These are phyloP conservation scores for Fomitopsis pulvina DNA, from an alignment of 768 basidiomycete species.

Conservation along the genomic window DNA sequence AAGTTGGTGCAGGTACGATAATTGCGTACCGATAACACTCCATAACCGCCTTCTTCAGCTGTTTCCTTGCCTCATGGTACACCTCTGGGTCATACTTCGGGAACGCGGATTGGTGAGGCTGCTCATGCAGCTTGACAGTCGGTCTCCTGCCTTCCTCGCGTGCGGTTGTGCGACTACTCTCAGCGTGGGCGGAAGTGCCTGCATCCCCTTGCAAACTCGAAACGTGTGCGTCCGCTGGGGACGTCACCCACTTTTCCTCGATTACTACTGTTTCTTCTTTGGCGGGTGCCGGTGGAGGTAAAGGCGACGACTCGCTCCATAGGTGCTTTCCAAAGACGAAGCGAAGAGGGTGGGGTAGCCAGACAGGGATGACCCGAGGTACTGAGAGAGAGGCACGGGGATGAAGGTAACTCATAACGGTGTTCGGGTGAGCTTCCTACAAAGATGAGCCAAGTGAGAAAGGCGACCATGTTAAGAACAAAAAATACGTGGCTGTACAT, in stretches of 20 bases:
- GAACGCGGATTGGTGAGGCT: not conserved
- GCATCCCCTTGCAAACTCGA: too few species aligned
- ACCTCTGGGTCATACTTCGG: constrained; percentile 53
- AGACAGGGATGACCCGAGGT: not conserved
- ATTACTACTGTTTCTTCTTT: too few species aligned
- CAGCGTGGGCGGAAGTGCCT: too few species aligned
- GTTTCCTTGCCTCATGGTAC: constrained; percentile 80
- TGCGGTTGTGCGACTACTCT: too few species aligned
- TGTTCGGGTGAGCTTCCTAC: constrained; percentile 12
- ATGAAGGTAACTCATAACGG: not conserved
- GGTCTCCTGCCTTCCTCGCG: not conserved
- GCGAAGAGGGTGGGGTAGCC: not conserved
- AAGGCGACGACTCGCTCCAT: too few species aligned
- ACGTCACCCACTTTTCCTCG: too few species aligned
- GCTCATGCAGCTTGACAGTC: not conserved
- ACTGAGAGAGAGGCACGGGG: too few species aligned
- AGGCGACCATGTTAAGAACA: not conserved
- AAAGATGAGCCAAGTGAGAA: not conserved
- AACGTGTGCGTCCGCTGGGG: too few species aligned
- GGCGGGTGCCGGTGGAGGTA: too few species aligned
- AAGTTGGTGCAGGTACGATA: not conserved
- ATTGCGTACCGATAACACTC: constrained; percentile 73
- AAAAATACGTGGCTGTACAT: constrained; percentile 31
- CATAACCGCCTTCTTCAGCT: constrained; percentile 73
- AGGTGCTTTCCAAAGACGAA: too few species aligned